These are phyloP conservation scores for Pyrenochaeta sp. DNA, from an alignment of 2,329 filamentous ascomycete species.

Conservation along the genomic window DNA sequence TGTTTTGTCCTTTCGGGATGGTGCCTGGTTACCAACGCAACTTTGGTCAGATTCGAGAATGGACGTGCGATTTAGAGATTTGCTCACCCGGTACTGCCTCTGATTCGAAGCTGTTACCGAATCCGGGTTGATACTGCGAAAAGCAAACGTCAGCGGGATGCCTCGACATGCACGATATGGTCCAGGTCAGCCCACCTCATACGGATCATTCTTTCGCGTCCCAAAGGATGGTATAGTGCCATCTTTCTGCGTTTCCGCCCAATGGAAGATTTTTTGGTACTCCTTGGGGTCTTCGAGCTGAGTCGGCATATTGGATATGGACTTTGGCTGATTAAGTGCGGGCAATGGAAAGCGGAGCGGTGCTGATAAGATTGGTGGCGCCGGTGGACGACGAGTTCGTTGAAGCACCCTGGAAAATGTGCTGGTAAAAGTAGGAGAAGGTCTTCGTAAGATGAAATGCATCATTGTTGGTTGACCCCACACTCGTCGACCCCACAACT, in stretches of 20 bases:
- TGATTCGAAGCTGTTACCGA: conserved; percentile 61
- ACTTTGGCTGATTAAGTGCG: neutral
- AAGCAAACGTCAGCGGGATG: conserved; percentile 13
- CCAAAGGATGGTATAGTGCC: conserved; percentile 64
- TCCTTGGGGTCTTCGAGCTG: conserved; percentile 46
- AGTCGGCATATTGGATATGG: conserved; percentile 32
- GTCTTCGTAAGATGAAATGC: conserved; percentile 12
- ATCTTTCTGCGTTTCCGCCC: conserved; percentile 69
- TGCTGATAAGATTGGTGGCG: neutral
- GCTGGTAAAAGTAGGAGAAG: neutral
- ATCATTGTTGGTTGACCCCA: conserved; percentile 10
- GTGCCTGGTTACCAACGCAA: conserved; percentile 35
- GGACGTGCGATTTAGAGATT: neutral
- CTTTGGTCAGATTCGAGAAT: conserved; percentile 21
- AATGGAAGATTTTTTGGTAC: conserved; percentile 54
- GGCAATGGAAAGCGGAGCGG: neutral
- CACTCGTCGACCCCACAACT: conserved; percentile 19
- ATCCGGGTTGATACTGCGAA: conserved; percentile 63
- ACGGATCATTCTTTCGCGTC: conserved; percentile 63
- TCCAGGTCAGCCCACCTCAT: conserved; percentile 51
- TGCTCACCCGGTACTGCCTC: conserved; percentile 54
- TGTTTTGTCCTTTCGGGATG: conserved; percentile 59
- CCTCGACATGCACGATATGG: neutral
- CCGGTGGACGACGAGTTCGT: neutral
- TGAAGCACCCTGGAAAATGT: neutral